phyloP scores from a whole-genome alignment of 2,329 filamentous ascomycete species.

The Calonectria ilicicola region DNA sequence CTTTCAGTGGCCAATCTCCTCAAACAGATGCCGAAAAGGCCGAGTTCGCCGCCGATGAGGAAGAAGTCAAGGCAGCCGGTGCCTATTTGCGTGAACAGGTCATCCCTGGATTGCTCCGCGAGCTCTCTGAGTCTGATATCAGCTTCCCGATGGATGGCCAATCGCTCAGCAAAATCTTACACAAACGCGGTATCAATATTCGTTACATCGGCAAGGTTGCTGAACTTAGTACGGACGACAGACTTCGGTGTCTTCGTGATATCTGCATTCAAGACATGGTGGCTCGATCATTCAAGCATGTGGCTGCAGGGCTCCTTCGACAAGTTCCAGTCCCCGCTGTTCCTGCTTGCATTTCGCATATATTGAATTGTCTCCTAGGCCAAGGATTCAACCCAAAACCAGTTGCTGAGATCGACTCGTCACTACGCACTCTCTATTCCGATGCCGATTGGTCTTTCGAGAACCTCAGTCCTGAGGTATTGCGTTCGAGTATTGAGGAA shows the following conservation, averaged over 20 bases:
- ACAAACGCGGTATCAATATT: slow-evolving; percentile 97
- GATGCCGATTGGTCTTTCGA: slow-evolving; percentile 88
- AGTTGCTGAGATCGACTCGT: slow-evolving; percentile 79
- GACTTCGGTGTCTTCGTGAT: slow-evolving; percentile 81
- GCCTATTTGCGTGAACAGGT: slow-evolving; percentile 80
- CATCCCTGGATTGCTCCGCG: slow-evolving; percentile 86
- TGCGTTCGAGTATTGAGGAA: slow-evolving; percentile 76
- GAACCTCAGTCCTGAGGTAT: slow-evolving; percentile 77
- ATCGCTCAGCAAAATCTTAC: slow-evolving; percentile 87
- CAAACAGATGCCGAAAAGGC: slow-evolving; percentile 92
- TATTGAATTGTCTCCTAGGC: slow-evolving; percentile 94
- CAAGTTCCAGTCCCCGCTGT: slow-evolving; percentile 83
- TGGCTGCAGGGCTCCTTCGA: slow-evolving; percentile 82
- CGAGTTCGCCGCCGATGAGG: slow-evolving; percentile 85
- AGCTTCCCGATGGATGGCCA: slow-evolving; percentile 99
- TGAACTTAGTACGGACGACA: slow-evolving; percentile 74
- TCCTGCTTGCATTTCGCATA: slow-evolving; percentile 83
- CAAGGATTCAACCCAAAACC: slow-evolving; percentile 81
- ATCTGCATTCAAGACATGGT: slow-evolving; percentile 94
- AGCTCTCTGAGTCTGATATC: slow-evolving; percentile 91
- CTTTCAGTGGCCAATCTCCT: slow-evolving; percentile 91
- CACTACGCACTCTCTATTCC: slow-evolving; percentile 80
- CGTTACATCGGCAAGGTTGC: slow-evolving; percentile 93
- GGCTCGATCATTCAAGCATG: slow-evolving; percentile 94
- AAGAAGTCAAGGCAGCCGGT: slow-evolving; percentile 87